Percentiles rank a stretch among this genome's conserved stretches.
Evolutionary conservation across 2,329 filamentous ascomycete species (phyloP).

Genomic region (Trichoderma semiorbis): DNA sequence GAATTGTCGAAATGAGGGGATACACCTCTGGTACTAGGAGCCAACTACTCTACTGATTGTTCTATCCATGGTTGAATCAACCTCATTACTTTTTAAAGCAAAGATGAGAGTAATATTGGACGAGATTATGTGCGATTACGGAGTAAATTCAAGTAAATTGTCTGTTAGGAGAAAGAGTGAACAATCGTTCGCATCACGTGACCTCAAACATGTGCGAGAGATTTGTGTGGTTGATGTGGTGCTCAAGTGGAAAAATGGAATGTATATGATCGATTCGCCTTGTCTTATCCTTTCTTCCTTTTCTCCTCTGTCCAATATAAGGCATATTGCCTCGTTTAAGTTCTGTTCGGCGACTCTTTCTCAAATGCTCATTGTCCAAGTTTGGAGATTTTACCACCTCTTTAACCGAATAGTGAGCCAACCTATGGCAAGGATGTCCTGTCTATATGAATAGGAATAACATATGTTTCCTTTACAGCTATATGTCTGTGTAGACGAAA

Average conservation of each 20-base stretch:
- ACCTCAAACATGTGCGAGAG: not conserved
- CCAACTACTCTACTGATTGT: not conserved
- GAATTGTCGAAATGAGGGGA: not conserved
- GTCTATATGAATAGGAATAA: not conserved
- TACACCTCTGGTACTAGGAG: not conserved
- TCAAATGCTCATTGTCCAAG: not conserved
- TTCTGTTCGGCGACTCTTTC: not conserved
- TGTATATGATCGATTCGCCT: not conserved
- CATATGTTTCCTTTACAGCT: not conserved
- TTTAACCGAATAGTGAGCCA: no score
- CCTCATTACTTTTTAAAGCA: not conserved
- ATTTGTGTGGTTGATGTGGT: not conserved
- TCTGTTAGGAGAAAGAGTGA: not conserved
- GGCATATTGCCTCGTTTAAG: not conserved
- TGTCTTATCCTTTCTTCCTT: not conserved
- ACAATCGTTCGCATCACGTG: not conserved
- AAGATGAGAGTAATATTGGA: not conserved
- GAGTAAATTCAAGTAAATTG: not conserved
- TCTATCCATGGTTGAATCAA: not conserved
- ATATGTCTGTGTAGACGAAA: not conserved
- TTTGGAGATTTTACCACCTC: not conserved
- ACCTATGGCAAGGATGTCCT: not conserved
- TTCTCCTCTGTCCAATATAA: fast-evolving
- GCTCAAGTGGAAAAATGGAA: not conserved
- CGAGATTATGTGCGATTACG: not conserved